Conservation (phyloP, 306 rosid genomes). For the Myrica gale region DNA sequence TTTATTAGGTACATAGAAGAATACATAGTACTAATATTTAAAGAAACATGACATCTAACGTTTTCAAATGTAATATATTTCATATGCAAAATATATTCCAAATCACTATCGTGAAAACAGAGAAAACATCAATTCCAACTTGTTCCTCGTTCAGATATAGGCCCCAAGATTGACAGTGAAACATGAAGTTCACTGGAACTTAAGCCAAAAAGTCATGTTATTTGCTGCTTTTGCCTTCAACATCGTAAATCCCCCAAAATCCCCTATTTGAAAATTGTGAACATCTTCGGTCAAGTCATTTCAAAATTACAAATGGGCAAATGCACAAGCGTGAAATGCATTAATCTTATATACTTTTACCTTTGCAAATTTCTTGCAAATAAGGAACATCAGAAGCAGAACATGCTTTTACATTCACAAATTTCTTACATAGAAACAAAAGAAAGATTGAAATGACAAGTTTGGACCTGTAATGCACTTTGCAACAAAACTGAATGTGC, state of each 20-base stretch:
- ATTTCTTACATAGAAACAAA: neutral
- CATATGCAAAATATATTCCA: too few species aligned
- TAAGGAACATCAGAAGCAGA: too few species aligned
- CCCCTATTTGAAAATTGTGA: neutral
- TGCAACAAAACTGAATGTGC: neutral
- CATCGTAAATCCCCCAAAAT: neutral
- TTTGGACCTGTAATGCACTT: neutral
- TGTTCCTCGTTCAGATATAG: neutral
- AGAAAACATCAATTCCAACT: neutral
- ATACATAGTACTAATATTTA: neutral
- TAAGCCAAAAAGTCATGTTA: too few species aligned
- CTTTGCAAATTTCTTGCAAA: neutral
- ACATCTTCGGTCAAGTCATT: neutral
- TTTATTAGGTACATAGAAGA: too few species aligned
- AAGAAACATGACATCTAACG: neutral
- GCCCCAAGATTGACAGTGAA: neutral
- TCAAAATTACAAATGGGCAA: neutral
- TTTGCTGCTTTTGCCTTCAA: neutral
- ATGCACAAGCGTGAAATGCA: neutral
- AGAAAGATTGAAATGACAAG: too few species aligned
- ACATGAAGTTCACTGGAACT: neutral
- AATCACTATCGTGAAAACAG: neutral
- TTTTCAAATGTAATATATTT: neutral
- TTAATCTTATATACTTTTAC: neutral
- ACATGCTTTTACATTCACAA: too few species aligned